Conservation (phyloP, 2,329 filamentous ascomycete species). For the Ceratocystis cacaofunesta region DNA sequence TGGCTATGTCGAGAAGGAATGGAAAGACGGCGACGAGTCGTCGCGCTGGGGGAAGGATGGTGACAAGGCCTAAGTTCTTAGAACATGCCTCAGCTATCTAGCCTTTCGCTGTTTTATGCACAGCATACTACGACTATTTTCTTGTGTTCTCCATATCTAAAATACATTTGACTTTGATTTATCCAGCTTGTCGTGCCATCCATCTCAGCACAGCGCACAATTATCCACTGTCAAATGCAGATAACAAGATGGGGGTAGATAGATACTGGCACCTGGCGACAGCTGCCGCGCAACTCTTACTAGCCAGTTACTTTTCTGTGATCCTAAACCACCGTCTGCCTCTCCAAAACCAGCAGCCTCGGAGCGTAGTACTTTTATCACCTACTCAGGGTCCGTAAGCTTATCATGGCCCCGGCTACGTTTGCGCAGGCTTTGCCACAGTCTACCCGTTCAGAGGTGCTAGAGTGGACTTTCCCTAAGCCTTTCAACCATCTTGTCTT, state of each 20-base stretch:
- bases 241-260: not conserved
- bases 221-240: not conserved
- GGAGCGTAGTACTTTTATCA: not conserved
- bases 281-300: not conserved
- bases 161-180: too few species aligned
- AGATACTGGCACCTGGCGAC: not conserved
- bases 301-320: not conserved
- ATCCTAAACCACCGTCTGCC: not conserved
- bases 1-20: conserved; percentile 73
- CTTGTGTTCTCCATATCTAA: not conserved
- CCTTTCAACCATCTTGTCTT: conserved; percentile 30
- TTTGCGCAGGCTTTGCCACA: conserved; percentile 33
- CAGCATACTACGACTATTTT: not conserved
- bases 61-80: conserved; percentile 12
- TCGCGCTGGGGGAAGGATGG: conserved; percentile 57
- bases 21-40: conserved; percentile 72
- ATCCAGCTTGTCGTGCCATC: not conserved
- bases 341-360: not conserved
- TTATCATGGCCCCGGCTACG: conserved; percentile 15
- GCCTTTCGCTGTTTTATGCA: not conserved
- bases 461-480: conserved; percentile 33
- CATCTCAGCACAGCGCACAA: too few species aligned
- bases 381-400: not conserved
- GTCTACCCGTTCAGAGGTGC: conserved; percentile 29
- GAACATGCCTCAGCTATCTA: not conserved